These are phyloP conservation scores for Globisporangium nodosum DNA, from an alignment of 352 stramenopile species.

Conservation along the genomic window DNA sequence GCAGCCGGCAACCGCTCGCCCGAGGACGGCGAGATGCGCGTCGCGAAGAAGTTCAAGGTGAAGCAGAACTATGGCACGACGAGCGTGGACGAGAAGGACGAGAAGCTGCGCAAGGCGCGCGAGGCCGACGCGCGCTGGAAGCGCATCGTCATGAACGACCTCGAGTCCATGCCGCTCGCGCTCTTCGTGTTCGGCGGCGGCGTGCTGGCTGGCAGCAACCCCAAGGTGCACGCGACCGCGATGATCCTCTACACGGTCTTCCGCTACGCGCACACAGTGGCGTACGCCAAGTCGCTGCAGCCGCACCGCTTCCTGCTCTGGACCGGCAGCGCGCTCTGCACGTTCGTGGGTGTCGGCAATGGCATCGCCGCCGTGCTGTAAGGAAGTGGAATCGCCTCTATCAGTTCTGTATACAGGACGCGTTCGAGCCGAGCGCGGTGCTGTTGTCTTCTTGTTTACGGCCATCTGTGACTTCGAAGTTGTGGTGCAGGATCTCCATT, in stretches of 20 bases:
- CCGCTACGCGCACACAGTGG: constrained; percentile 31
- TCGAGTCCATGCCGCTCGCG: constrained; percentile 51
- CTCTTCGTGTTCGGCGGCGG: constrained; percentile 44
- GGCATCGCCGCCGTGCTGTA: constrained; percentile 9
- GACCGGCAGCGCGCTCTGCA: constrained; percentile 11
- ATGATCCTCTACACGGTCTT: constrained; percentile 30
- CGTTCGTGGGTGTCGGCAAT: constrained; percentile 12
- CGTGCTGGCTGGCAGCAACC: constrained; percentile 31
- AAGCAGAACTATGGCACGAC: constrained; percentile 5
- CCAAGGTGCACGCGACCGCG: constrained; percentile 25
- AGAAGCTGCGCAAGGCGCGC: constrained; percentile 14
- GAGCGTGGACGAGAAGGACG: background rate
- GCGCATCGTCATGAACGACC: constrained; percentile 50
- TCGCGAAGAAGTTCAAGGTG: constrained; percentile 1
- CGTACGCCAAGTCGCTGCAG: constrained; percentile 30
- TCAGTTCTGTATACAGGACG: too few species aligned
- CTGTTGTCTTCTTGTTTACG: too few species aligned
- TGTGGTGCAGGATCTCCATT: too few species aligned
- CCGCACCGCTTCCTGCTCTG: constrained; percentile 27
- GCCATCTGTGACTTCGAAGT: too few species aligned
- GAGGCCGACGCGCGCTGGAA: constrained; percentile 36
- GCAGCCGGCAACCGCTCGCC: constrained; percentile 7
- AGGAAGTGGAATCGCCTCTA: background rate
- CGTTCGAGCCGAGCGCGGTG: too few species aligned
- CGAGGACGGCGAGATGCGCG: constrained; percentile 3